phyloP scores from a whole-genome alignment of 208 protist genomes.

The Porcisia hertigi region DNA sequence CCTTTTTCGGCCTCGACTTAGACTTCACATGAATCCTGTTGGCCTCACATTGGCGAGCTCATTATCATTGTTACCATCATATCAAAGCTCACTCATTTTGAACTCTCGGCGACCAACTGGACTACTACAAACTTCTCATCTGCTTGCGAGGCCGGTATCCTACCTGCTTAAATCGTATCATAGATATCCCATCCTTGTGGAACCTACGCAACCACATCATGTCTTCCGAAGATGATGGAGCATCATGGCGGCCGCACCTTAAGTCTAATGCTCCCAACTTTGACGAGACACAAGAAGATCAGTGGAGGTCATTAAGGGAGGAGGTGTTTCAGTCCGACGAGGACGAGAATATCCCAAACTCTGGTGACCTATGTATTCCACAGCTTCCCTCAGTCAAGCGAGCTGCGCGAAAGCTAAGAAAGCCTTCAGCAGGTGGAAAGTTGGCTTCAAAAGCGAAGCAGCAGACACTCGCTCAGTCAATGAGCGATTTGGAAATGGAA shows the following conservation, averaged over 20 bases:
- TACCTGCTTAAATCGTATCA: neutral
- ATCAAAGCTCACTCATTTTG: neutral
- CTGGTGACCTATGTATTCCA: constrained; percentile 33
- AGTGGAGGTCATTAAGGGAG: constrained; percentile 61
- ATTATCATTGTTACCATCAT: too few relatives aligned
- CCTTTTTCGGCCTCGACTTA: neutral
- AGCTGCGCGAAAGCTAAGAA: constrained; percentile 14
- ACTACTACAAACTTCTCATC: neutral
- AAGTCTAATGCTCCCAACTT: constrained; percentile 25
- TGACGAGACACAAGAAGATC: constrained; percentile 50
- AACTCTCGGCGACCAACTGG: neutral
- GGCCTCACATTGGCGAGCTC: too few relatives aligned
- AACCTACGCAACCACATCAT: neutral
- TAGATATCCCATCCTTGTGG: neutral
- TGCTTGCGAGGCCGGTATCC: neutral
- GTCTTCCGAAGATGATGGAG: constrained; percentile 3
- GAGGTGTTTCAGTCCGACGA: constrained; percentile 54
- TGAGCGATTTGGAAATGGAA: constrained; percentile 71
- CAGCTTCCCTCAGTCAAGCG: constrained; percentile 41
- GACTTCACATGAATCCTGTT: too few relatives aligned
- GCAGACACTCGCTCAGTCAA: constrained; percentile 65
- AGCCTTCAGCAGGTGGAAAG: constrained; percentile 13
- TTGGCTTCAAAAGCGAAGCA: constrained; percentile 49
- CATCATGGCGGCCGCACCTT: constrained; percentile 1
- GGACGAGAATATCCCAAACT: constrained; percentile 31